Percentiles rank a stretch among this genome's conserved stretches.
phyloP scores from a whole-genome alignment of 2,329 filamentous ascomycete genomes.

The Penicillium sp. region DNA sequence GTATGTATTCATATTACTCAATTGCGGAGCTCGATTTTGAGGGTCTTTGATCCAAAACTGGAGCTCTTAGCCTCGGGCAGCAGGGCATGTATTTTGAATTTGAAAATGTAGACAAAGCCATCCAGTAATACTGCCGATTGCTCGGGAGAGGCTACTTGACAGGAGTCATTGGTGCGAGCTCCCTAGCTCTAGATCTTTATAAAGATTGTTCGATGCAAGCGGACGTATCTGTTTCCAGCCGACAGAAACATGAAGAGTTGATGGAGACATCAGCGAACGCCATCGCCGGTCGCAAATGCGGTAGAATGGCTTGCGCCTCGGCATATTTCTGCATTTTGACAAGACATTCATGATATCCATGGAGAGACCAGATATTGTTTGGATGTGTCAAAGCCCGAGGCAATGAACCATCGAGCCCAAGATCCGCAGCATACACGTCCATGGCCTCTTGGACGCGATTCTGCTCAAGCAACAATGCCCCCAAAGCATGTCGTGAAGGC shows the following conservation, averaged over 20 bases:
- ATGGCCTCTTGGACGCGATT: constrained; percentile 51
- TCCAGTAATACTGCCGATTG: too few species aligned
- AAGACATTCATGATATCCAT: constrained; percentile 67
- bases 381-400: constrained; percentile 62
- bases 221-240: constrained; percentile 13
- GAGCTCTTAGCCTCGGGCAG: background rate
- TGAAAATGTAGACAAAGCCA: too few species aligned
- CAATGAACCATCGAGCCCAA: constrained; percentile 54
- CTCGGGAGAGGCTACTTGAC: too few species aligned
- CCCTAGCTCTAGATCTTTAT: too few species aligned
- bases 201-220: background rate
- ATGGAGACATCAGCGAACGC: constrained; percentile 56
- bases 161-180: too few species aligned
- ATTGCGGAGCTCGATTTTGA: background rate
- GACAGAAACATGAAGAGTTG: constrained; percentile 55
- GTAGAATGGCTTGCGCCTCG: constrained; percentile 44
- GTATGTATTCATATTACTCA: background rate
- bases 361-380: constrained; percentile 69
- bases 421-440: constrained; percentile 54
- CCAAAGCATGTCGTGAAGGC: constrained; percentile 64
- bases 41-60: too few species aligned
- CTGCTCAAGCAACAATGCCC: constrained; percentile 63
- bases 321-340: constrained; percentile 45
- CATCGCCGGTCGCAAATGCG: constrained; percentile 47
- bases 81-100: too few species aligned